phyloP scores from a whole-genome alignment of 768 basidiomycete genomes.

The Mycena vulgaris region DNA sequence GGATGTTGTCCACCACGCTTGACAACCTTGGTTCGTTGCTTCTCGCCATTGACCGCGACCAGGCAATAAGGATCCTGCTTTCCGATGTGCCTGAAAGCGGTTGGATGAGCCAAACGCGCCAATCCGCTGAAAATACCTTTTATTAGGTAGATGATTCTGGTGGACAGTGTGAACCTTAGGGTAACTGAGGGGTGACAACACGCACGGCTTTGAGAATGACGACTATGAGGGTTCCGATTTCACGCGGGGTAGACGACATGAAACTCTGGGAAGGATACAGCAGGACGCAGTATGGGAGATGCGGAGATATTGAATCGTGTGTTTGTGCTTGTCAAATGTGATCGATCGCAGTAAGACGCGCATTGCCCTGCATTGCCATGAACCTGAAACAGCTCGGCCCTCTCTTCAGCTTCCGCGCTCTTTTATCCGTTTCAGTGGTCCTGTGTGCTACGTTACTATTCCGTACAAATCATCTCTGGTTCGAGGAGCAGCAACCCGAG shows the following conservation, averaged over 20 bases:
- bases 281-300: constrained; percentile 30
- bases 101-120: constrained; percentile 6
- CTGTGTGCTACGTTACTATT: constrained; percentile 12
- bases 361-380: too few relatives aligned
- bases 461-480: background rate
- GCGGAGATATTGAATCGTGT: constrained; percentile 1
- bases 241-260: constrained; percentile 76
- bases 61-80: constrained; percentile 98
- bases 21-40: constrained; percentile 91
- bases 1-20: constrained; percentile 98
- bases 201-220: constrained; percentile 95
- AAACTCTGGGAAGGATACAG: constrained; percentile 26
- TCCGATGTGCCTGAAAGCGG: constrained; percentile 75
- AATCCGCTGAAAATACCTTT: constrained; percentile 52
- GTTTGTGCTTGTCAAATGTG: background rate
- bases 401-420: background rate
- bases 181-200: constrained; percentile 44
- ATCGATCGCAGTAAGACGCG: constrained; percentile 7
- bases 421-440: constrained; percentile 7
- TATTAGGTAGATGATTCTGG: constrained; percentile 91
- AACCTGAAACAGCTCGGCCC: constrained; percentile 1
- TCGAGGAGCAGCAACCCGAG: too few relatives aligned
- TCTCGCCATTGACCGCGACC: constrained; percentile 85
- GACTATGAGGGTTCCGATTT: constrained; percentile 94
- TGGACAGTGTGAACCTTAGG: background rate